Conservation (phyloP, 495 filamentous ascomycete genomes). For the Penicillium arizonense region DNA sequence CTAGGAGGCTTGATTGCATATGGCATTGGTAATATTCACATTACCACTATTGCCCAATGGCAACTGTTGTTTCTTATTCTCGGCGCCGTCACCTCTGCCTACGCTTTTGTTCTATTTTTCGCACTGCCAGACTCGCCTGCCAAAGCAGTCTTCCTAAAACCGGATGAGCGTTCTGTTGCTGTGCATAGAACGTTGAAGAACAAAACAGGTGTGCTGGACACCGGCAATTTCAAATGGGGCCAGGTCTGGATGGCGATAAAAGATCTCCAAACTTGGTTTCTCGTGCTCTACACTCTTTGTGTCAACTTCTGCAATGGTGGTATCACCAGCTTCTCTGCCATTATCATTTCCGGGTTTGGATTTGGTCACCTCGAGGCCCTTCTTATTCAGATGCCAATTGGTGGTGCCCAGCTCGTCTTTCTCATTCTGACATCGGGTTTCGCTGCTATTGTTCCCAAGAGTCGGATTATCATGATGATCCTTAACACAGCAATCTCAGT, state of each 20-base stretch:
- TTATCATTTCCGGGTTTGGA: slow-evolving; percentile 42
- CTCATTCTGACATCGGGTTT: slow-evolving; percentile 31
- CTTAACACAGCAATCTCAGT: slow-evolving; percentile 32
- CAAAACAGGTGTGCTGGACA: slow-evolving; percentile 56
- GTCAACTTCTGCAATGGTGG: slow-evolving; percentile 48
- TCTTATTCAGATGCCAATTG: slow-evolving; percentile 35
- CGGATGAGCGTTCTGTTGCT: slow-evolving; percentile 49
- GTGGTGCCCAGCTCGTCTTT: slow-evolving; percentile 38
- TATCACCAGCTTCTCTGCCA: slow-evolving; percentile 42
- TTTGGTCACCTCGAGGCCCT: slow-evolving; percentile 36
- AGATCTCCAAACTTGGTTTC: slow-evolving; percentile 51
- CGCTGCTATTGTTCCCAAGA: slow-evolving; percentile 24
- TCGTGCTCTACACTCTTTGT: slow-evolving; percentile 37
- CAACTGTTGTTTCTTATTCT: slow-evolving; percentile 40
- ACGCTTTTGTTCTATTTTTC: slow-evolving; percentile 37
- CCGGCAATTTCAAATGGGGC: slow-evolving; percentile 55
- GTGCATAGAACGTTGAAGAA: slow-evolving; percentile 58
- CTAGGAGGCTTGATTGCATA: slow-evolving; percentile 46
- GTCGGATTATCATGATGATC: slow-evolving; percentile 35
- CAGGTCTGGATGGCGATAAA: slow-evolving; percentile 51
- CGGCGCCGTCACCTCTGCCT: slow-evolving; percentile 34
- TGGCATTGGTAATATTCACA: slow-evolving; percentile 39
- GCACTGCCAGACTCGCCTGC: slow-evolving; percentile 51
- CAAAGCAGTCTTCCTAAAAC: slow-evolving; percentile 40
- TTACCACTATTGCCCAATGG: slow-evolving; percentile 23